These are phyloP conservation scores for Aspergillus cejpii DNA, from an alignment of 2,329 filamentous ascomycete species.

Conservation along the genomic window DNA sequence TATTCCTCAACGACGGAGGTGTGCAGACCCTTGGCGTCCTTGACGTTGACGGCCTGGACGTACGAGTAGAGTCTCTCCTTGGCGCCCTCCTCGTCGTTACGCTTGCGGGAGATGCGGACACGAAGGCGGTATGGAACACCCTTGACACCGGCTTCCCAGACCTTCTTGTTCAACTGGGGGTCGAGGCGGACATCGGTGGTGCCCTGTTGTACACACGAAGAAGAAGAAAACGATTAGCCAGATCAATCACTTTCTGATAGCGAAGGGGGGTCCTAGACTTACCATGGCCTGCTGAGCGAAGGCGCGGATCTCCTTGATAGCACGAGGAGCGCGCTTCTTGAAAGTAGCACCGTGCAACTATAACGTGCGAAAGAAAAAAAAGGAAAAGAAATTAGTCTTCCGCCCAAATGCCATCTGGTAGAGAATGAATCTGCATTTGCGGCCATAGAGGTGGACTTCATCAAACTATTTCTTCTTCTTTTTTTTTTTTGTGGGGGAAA, in stretches of 20 bases:
- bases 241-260: neutral
- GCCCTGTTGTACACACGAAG: slow-evolving; percentile 53
- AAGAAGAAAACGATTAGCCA: slow-evolving; percentile 6
- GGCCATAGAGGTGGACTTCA: slow-evolving; percentile 60
- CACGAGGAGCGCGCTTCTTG: slow-evolving; percentile 98
- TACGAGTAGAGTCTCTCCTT: slow-evolving; percentile 99
- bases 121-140: slow-evolving; percentile 95
- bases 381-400: slow-evolving; percentile 57
- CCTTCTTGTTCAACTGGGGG: slow-evolving; percentile 99
- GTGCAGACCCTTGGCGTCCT: slow-evolving; percentile 96
- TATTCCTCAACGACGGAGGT: slow-evolving; percentile 74
- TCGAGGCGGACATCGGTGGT: slow-evolving; percentile 96
- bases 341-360: slow-evolving; percentile 95
- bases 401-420: slow-evolving; percentile 49
- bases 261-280: slow-evolving; percentile 46
- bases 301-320: slow-evolving; percentile 98
- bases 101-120: slow-evolving; percentile 97
- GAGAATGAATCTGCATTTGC: slow-evolving; percentile 26
- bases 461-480: slow-evolving; percentile 56
- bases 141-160: slow-evolving; percentile 99
- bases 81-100: slow-evolving; percentile 99
- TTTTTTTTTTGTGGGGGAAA: slow-evolving; percentile 17
- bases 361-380: slow-evolving; percentile 33
- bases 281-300: slow-evolving; percentile 96
- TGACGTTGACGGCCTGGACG: slow-evolving; percentile 99